These are phyloP conservation scores for Geranomyces michiganensis DNA, from an alignment of 192 early-diverging fungal species.

Conservation along the genomic window DNA sequence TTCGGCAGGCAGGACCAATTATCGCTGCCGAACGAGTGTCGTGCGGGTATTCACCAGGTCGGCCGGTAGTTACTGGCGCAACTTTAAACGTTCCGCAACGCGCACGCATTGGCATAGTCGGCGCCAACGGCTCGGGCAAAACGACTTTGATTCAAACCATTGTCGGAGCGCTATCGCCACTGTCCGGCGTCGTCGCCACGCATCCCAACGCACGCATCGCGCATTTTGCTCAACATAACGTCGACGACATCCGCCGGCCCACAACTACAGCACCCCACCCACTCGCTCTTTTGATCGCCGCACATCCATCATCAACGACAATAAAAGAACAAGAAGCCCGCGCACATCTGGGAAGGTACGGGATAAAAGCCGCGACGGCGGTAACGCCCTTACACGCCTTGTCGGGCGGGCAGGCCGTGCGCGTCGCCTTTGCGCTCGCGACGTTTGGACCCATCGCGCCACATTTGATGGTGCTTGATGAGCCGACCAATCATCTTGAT, in stretches of 20 bases:
- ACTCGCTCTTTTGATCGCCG: slow-evolving; percentile 4
- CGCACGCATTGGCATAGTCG: slow-evolving; percentile 74
- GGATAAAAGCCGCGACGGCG: slow-evolving; percentile 56
- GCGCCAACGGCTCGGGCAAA: slow-evolving; percentile 73
- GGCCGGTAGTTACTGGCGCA: slow-evolving; percentile 62
- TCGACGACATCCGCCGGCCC: slow-evolving; percentile 64
- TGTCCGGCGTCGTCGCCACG: slow-evolving; percentile 62
- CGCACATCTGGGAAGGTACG: slow-evolving; percentile 78
- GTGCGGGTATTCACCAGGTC: slow-evolving; percentile 41
- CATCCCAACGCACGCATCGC: slow-evolving; percentile 72
- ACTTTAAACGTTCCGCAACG: slow-evolving; percentile 71
- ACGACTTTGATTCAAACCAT: slow-evolving; percentile 82
- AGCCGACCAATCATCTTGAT: slow-evolving; percentile 88
- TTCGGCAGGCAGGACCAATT: slow-evolving; percentile 70
- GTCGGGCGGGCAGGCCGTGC: slow-evolving; percentile 80
- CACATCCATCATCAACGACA: neutral
- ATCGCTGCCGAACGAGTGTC: slow-evolving; percentile 66
- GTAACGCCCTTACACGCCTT: slow-evolving; percentile 63
- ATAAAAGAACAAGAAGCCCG: slow-evolving; percentile 60
- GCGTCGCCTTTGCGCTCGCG: slow-evolving; percentile 70
- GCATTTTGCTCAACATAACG: slow-evolving; percentile 84
- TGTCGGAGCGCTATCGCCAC: slow-evolving; percentile 62
- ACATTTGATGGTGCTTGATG: slow-evolving; percentile 39
- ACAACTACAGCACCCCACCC: slow-evolving; percentile 31
- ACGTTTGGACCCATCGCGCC: slow-evolving; percentile 26